Conservation (phyloP, 2,329 filamentous ascomycete genomes). For the Cyclaneusma minus region DNA sequence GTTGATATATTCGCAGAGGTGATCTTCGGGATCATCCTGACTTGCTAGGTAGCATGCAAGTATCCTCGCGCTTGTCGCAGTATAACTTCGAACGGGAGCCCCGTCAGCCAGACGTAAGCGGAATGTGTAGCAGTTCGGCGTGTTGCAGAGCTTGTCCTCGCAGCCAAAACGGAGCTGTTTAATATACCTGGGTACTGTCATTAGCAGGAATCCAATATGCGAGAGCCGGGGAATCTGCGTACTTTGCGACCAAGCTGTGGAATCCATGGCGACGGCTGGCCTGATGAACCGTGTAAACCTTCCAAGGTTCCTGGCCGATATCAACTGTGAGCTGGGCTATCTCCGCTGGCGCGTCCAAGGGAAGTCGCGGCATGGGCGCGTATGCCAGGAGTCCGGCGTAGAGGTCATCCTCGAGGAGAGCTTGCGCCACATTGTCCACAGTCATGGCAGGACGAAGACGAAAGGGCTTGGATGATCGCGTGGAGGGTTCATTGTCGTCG, state of each 20-base stretch:
- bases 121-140: constrained; percentile 67
- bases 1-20: constrained; percentile 38
- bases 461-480: too few relatives aligned
- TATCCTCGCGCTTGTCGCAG: constrained; percentile 64
- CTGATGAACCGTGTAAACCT: constrained; percentile 43
- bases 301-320: constrained; percentile 44
- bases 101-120: constrained; percentile 51
- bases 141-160: constrained; percentile 50
- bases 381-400: constrained; percentile 29
- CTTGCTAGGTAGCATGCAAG: constrained; percentile 69
- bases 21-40: constrained; percentile 58
- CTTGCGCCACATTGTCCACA: too few relatives aligned
- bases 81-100: constrained; percentile 63
- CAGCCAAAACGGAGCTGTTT: constrained; percentile 74
- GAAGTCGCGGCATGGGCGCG: constrained; percentile 41
- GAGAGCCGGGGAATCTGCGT: constrained; percentile 13
- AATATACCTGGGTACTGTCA: constrained; percentile 44
- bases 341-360: constrained; percentile 42
- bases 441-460: too few relatives aligned
- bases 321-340: constrained; percentile 38
- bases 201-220: constrained; percentile 8
- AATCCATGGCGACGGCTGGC: constrained; percentile 47
- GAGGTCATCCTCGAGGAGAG: constrained; percentile 8
- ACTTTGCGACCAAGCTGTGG: constrained; percentile 54
- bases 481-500: too few relatives aligned